phyloP scores from a whole-genome alignment of 129 eudicot species.

The Smallanthus sonchifolius region DNA sequence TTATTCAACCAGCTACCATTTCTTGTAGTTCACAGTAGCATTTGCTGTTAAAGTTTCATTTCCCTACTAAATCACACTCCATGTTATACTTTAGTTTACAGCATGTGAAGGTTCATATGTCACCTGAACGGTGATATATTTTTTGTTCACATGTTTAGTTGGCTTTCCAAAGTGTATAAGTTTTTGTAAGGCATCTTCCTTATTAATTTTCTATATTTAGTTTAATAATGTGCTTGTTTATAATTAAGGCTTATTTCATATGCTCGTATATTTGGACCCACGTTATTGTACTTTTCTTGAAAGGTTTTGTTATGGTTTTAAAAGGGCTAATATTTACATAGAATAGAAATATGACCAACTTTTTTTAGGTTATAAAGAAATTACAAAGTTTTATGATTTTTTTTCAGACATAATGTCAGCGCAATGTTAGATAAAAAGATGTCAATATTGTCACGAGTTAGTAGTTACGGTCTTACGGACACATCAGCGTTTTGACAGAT shows the following conservation, averaged over 20 bases:
- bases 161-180: background rate
- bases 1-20: background rate
- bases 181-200: conserved; percentile 1
- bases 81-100: background rate
- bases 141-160: background rate
- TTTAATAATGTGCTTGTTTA: background rate
- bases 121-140: background rate
- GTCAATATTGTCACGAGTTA: background rate
- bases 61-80: background rate
- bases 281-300: background rate
- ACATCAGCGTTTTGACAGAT: background rate
- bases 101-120: background rate
- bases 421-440: background rate
- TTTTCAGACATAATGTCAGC: background rate
- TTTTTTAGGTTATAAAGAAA: background rate
- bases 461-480: background rate
- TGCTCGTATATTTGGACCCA: background rate
- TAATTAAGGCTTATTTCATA: background rate
- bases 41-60: background rate
- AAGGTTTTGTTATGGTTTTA: background rate
- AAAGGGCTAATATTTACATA: background rate
- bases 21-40: background rate
- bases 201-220: background rate
- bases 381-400: background rate
- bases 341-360: background rate